These are phyloP conservation scores for Ogataea glucozyma DNA, from an alignment of 805 yeast genomes.

Conservation along the genomic window DNA sequence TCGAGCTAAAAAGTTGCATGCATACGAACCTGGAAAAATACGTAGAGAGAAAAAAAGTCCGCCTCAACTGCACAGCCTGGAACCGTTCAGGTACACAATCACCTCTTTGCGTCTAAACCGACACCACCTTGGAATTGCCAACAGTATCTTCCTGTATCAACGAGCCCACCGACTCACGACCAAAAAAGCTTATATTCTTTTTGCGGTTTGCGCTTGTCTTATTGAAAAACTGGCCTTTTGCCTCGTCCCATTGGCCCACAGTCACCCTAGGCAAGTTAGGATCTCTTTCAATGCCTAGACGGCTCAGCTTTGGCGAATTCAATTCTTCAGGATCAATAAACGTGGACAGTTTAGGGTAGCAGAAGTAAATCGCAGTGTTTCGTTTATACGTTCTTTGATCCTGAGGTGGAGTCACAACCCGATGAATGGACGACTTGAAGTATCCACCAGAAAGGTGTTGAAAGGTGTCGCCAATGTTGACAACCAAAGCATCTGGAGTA, in stretches of 20 bases:
- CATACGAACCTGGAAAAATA: too few relatives aligned
- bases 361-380: conserved; percentile 44
- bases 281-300: conserved; percentile 35
- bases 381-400: conserved; percentile 41
- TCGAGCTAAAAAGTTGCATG: too few relatives aligned
- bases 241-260: conserved; percentile 47
- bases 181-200: conserved; percentile 16
- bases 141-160: conserved; percentile 12
- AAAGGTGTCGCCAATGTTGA: conserved; percentile 44
- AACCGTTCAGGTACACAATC: too few relatives aligned
- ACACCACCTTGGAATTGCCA: neutral
- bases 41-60: too few relatives aligned
- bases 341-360: conserved; percentile 39
- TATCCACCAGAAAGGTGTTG: conserved; percentile 47
- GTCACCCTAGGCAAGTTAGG: conserved; percentile 36
- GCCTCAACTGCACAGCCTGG: too few relatives aligned
- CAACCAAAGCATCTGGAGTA: conserved; percentile 40
- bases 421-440: conserved; percentile 47
- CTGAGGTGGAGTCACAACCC: conserved; percentile 49
- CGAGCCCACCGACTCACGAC: conserved; percentile 24
- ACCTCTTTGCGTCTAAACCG: too few relatives aligned
- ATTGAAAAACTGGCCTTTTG: conserved; percentile 48
- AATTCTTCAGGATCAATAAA: conserved; percentile 44
- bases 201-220: conserved; percentile 31
- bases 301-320: conserved; percentile 38